These are phyloP conservation scores for Chlorella sp. DNA, from an alignment of 139 green algal genomes.

Conservation along the genomic window DNA sequence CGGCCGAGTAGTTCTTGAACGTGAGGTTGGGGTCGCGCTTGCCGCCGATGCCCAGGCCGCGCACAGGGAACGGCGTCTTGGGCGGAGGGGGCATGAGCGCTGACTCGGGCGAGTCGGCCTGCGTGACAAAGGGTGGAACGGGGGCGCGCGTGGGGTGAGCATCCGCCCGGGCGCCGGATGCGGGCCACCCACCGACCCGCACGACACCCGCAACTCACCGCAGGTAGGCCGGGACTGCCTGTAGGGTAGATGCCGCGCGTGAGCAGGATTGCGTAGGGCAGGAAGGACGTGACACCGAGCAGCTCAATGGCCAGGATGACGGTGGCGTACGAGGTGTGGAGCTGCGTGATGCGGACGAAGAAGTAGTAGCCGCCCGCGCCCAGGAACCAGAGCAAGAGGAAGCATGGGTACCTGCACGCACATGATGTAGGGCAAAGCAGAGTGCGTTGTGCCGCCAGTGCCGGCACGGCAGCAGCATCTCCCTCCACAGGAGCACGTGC, in stretches of 20 bases:
- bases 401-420: not conserved
- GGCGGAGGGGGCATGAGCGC: not conserved
- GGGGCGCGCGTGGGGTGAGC: too few species aligned
- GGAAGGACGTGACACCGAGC: slow-evolving; percentile 19
- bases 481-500: not conserved
- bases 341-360: not conserved
- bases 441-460: not conserved
- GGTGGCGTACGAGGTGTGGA: slow-evolving; percentile 10
- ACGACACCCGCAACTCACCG: too few species aligned
- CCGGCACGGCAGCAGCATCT: not conserved
- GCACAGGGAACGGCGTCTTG: not conserved
- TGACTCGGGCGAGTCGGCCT: not conserved
- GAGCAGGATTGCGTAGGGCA: slow-evolving; percentile 26
- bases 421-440: not conserved
- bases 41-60: not conserved
- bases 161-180: too few species aligned
- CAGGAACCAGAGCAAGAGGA: slow-evolving; percentile 1
- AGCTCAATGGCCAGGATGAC: slow-evolving; percentile 29
- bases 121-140: too few species aligned
- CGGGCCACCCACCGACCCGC: too few species aligned
- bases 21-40: not conserved
- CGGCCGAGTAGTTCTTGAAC: not conserved
- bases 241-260: slow-evolving; percentile 6
- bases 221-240: slow-evolving; percentile 11
- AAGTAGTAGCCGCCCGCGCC: slow-evolving; percentile 4